A percentile compares a stretch with the other conserved stretches of the same genome.
phyloP scores from a whole-genome alignment of 2,329 filamentous ascomycete genomes.

The Aspergillus novofumigatus region DNA sequence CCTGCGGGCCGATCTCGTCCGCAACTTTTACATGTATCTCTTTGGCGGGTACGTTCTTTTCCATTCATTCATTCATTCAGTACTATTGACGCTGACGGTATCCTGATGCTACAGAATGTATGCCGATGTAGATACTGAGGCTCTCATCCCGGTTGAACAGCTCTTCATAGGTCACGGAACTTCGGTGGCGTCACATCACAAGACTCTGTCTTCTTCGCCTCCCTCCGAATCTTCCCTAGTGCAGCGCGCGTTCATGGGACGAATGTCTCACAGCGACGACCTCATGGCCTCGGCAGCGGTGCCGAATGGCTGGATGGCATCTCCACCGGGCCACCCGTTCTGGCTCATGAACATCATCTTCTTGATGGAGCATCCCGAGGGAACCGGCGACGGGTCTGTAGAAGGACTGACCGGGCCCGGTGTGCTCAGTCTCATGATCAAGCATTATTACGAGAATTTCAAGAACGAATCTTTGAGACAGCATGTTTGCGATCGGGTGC shows the following conservation, averaged over 20 bases:
- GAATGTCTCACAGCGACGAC: conserved; percentile 14
- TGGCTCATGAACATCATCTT: conserved; percentile 16
- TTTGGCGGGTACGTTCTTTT: conserved; percentile 14
- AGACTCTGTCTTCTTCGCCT: neutral
- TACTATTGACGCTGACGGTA: neutral
- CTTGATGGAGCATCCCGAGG: conserved; percentile 15
- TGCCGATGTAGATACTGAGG: conserved; percentile 19
- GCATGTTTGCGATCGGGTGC: conserved; percentile 9
- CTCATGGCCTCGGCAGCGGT: conserved; percentile 13
- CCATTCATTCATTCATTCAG: too few relatives aligned
- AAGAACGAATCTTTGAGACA: conserved; percentile 1
- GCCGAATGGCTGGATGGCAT: conserved; percentile 21
- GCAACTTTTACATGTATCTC: conserved; percentile 19
- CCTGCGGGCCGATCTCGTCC: conserved; percentile 14
- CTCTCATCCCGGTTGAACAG: conserved; percentile 11
- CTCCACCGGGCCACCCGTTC: conserved; percentile 17
- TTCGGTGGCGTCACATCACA: conserved; percentile 5
- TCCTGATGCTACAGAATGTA: conserved; percentile 14
- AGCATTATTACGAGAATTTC: conserved; percentile 9
- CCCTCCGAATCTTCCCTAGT: neutral
- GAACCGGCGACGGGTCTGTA: conserved; percentile 16
- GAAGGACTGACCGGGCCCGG: conserved; percentile 16
- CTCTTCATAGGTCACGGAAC: conserved; percentile 14
- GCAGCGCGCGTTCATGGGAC: conserved; percentile 17
- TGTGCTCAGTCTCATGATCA: conserved; percentile 10